A percentile compares a stretch with the other conserved stretches of the same genome.
These are phyloP conservation scores for Olyra latifolia DNA, from an alignment of 176 grass and related monocot genomes.

Conservation along the genomic window DNA sequence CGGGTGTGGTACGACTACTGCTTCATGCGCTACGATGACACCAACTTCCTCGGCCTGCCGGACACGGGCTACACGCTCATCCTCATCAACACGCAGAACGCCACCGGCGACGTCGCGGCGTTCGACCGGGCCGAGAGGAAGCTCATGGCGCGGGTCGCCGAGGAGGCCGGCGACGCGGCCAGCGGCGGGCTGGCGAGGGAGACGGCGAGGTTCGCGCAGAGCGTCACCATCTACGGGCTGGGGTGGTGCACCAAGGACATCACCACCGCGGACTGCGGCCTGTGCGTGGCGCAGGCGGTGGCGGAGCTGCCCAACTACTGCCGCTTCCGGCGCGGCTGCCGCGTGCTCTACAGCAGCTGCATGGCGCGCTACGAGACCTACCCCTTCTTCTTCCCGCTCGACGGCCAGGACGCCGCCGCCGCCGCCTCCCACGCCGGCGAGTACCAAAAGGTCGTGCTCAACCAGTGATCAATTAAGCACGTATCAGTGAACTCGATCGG, in stretches of 20 bases:
- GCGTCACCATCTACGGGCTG: constrained; percentile 59
- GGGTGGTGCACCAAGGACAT: constrained; percentile 78
- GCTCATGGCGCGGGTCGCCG: constrained; percentile 43
- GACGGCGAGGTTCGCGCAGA: background rate
- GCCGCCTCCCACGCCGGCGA: background rate
- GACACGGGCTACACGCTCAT: constrained; percentile 62
- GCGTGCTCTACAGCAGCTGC: constrained; percentile 76
- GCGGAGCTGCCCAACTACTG: constrained; percentile 65
- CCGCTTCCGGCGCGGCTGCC: constrained; percentile 51
- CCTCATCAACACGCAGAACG: constrained; percentile 65
- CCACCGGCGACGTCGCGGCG: constrained; percentile 34
- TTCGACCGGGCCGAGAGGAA: constrained; percentile 50
- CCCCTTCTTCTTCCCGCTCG: constrained; percentile 72
- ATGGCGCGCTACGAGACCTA: constrained; percentile 78
- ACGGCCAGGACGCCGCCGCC: background rate
- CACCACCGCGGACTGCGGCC: constrained; percentile 38
- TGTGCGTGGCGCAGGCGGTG: constrained; percentile 69
- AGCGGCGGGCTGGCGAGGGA: constrained; percentile 27
- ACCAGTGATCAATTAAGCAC: background rate
- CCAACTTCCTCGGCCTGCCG: constrained; percentile 50
- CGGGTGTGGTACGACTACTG: constrained; percentile 83
- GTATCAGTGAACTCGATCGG: too few relatives aligned
- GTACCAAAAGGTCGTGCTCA: constrained; percentile 26
- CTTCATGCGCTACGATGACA: constrained; percentile 55
- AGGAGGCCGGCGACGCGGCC: background rate